Conservation (phyloP, 164 flowering plant species). For the Tetrastigma voinierianum region DNA sequence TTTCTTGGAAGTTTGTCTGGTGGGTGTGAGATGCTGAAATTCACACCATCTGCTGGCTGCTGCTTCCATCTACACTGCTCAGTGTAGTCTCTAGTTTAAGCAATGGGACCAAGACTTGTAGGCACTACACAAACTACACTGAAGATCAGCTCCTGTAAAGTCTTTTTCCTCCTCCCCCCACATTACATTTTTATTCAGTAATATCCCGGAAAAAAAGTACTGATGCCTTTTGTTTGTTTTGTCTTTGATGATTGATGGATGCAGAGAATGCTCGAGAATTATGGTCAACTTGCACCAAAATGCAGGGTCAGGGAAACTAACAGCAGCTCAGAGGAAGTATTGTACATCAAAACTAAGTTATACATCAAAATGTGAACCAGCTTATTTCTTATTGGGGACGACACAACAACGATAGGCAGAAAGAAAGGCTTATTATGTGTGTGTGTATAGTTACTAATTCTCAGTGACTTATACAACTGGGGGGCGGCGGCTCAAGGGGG, state of each 20-base stretch:
- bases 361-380: conserved; percentile 49
- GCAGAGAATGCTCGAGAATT: conserved; percentile 55
- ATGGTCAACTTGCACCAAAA: conserved; percentile 51
- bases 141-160: conserved; percentile 51
- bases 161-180: not conserved
- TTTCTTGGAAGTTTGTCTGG: conserved; percentile 54
- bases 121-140: conserved; percentile 44
- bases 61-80: conserved; percentile 54
- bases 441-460: conserved; percentile 18
- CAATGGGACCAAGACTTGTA: conserved; percentile 52
- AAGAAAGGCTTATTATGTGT: not conserved
- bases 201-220: too few relatives aligned
- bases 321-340: conserved; percentile 59
- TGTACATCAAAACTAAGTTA: conserved; percentile 40
- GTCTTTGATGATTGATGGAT: not conserved
- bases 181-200: too few relatives aligned
- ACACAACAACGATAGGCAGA: conserved; percentile 8
- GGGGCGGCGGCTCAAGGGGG: not conserved
- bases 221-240: not conserved
- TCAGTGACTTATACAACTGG: conserved; percentile 11
- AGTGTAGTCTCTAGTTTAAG: conserved; percentile 29
- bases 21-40: conserved; percentile 63
- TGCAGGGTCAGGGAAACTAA: conserved; percentile 56
- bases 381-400: conserved; percentile 36
- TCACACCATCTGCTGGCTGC: conserved; percentile 56